phyloP scores from a whole-genome alignment of 2,329 filamentous ascomycete species.

The Pleoardoris graminearum region DNA sequence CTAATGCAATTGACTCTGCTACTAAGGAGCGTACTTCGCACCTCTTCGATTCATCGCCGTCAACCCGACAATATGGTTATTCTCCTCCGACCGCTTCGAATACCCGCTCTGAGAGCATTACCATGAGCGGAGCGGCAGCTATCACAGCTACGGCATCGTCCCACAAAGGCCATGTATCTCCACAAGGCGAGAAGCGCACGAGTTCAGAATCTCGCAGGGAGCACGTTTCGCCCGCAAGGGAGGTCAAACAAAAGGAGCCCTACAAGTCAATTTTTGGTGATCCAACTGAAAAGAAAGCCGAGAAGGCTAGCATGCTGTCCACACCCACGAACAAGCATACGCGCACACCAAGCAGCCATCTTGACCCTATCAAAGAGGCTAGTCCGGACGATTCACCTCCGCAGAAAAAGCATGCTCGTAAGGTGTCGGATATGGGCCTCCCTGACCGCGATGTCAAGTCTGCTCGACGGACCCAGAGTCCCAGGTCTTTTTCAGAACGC shows the following conservation, averaged over 20 bases:
- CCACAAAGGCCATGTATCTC: slow-evolving; percentile 13
- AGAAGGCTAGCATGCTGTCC: slow-evolving; percentile 17
- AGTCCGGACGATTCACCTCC: slow-evolving; percentile 48
- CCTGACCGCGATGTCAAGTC: slow-evolving; percentile 50
- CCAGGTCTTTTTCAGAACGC: slow-evolving; percentile 42
- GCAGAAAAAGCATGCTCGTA: slow-evolving; percentile 47
- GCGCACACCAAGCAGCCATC: slow-evolving; percentile 39
- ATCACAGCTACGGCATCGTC: background rate
- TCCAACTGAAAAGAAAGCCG: slow-evolving; percentile 30
- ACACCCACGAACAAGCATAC: slow-evolving; percentile 33
- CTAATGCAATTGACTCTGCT: slow-evolving; percentile 36
- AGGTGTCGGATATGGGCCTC: slow-evolving; percentile 47
- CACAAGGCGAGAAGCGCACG: slow-evolving; percentile 10
- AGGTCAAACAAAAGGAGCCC: slow-evolving; percentile 23
- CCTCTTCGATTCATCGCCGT: slow-evolving; percentile 44
- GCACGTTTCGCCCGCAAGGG: slow-evolving; percentile 16
- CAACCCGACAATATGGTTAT: slow-evolving; percentile 37
- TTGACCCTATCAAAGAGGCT: slow-evolving; percentile 59
- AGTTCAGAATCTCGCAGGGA: slow-evolving; percentile 8
- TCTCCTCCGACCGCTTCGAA: slow-evolving; percentile 27
- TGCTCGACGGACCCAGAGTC: slow-evolving; percentile 35
- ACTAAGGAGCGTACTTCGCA: slow-evolving; percentile 44
- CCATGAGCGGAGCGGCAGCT: slow-evolving; percentile 10
- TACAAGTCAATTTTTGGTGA: slow-evolving; percentile 42
- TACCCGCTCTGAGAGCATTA: slow-evolving; percentile 20